Conservation (phyloP, 1,284 basidiomycete genomes). For the Microbotryum saponariae region DNA sequence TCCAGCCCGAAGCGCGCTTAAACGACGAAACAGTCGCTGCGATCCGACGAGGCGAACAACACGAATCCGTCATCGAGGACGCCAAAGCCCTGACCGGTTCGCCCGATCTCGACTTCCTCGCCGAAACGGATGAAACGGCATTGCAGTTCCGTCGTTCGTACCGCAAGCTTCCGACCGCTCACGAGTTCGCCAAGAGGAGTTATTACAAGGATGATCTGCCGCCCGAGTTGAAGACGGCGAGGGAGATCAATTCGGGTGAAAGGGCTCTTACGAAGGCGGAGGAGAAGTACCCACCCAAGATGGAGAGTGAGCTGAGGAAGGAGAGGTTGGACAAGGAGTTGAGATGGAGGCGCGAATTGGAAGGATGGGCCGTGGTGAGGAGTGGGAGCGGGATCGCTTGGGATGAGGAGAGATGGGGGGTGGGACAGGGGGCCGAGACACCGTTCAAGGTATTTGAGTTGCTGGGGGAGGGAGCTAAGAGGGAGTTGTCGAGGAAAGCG, state of each 20-base stretch:
- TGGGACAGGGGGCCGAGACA: conserved; percentile 1
- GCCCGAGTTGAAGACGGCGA: conserved; percentile 61
- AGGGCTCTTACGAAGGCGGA: conserved; percentile 84
- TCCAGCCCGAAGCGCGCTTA: conserved; percentile 12
- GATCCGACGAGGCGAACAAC: conserved; percentile 20
- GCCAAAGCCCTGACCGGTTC: conserved; percentile 18
- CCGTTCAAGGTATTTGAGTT: conserved; percentile 15
- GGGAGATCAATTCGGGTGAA: conserved; percentile 64
- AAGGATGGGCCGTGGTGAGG: conserved; percentile 34
- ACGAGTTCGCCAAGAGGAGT: conserved; percentile 51
- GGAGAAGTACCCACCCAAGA: conserved; percentile 66
- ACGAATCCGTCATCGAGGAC: conserved; percentile 29
- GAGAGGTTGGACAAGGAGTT: conserved; percentile 35
- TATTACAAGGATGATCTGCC: conserved; percentile 67
- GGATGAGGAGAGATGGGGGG: conserved; percentile 23
- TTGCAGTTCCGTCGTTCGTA: conserved; percentile 46
- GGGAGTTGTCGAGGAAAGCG: conserved; percentile 3
- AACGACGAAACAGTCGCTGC: conserved; percentile 16
- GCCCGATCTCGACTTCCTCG: conserved; percentile 27
- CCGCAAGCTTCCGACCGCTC: conserved; percentile 54
- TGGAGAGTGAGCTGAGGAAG: conserved; percentile 48
- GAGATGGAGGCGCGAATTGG: conserved; percentile 34
- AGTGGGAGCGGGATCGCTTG: conserved; percentile 33
- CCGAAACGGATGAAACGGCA: conserved; percentile 22
- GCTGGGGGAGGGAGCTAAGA: conserved; percentile 3